Conservation (phyloP, 768 basidiomycete genomes). For the Asterophora parasitica region DNA sequence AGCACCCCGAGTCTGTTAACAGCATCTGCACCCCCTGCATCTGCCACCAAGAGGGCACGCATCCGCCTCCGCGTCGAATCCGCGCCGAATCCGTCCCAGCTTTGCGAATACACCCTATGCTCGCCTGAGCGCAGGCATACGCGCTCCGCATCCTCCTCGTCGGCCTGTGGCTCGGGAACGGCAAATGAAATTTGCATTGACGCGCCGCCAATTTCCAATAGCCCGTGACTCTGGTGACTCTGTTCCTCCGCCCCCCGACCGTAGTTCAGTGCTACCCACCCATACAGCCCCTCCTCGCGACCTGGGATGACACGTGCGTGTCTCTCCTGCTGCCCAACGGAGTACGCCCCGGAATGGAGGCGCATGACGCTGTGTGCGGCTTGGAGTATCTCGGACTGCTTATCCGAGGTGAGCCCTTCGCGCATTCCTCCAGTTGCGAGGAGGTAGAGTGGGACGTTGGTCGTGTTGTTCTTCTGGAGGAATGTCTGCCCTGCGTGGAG, state of each 20-base stretch:
- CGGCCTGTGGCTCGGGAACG: constrained; percentile 1
- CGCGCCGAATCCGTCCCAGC: not conserved
- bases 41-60: not conserved
- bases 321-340: constrained; percentile 1
- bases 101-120: constrained; percentile 1
- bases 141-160: constrained; percentile 1
- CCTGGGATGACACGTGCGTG: constrained; percentile 11
- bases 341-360: not conserved
- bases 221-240: not conserved
- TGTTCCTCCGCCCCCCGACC: constrained; percentile 7
- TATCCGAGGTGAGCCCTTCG: not conserved
- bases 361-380: constrained; percentile 3
- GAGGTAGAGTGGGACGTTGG: constrained; percentile 8
- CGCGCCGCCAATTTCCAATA: constrained; percentile 11
- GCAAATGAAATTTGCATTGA: constrained; percentile 13
- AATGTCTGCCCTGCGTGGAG: too few species aligned
- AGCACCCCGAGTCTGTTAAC: not conserved
- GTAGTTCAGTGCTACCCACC: constrained; percentile 12
- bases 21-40: not conserved
- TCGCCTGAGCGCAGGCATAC: constrained; percentile 9
- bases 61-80: not conserved
- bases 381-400: constrained; percentile 1
- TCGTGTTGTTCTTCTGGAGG: not conserved
- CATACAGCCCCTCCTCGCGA: constrained; percentile 10
- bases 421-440: constrained; percentile 15